These are phyloP conservation scores for Monosporascus sp. DNA, from an alignment of 2,329 filamentous ascomycete genomes.

Conservation along the genomic window DNA sequence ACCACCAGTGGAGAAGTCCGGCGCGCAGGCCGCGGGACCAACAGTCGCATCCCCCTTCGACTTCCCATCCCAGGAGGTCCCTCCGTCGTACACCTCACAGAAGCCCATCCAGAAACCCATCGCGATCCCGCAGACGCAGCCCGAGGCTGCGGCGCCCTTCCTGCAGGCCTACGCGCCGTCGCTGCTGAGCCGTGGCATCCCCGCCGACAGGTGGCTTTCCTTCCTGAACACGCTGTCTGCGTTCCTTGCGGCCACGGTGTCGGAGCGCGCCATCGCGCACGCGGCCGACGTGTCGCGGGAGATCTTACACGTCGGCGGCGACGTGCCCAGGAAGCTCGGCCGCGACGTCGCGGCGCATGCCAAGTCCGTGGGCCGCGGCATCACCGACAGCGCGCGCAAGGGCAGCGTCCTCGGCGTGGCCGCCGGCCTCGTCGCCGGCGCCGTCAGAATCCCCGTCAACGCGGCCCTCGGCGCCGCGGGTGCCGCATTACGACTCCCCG, in stretches of 20 bases:
- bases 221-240: conserved; percentile 36
- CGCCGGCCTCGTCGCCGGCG: conserved; percentile 29
- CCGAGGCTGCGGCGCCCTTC: conserved; percentile 32
- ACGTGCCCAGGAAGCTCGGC: conserved; percentile 30
- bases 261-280: conserved; percentile 38
- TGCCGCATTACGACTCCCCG: conserved; percentile 30
- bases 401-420: conserved; percentile 37
- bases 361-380: conserved; percentile 30
- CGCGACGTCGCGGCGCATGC: conserved; percentile 31
- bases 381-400: conserved; percentile 30
- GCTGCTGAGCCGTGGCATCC: conserved; percentile 32
- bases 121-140: conserved; percentile 34
- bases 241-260: conserved; percentile 40
- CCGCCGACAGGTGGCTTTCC: conserved; percentile 15
- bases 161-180: conserved; percentile 32
- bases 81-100: conserved; percentile 24
- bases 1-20: not conserved
- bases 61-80: conserved; percentile 29
- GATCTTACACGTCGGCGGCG: conserved; percentile 16
- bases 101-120: conserved; percentile 24
- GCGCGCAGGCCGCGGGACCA: conserved; percentile 13
- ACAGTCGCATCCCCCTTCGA: conserved; percentile 33
- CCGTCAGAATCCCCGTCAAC: conserved; percentile 33
- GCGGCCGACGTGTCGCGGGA: conserved; percentile 35
- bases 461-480: conserved; percentile 32